Evolutionary conservation across 805 yeast genomes (phyloP).

Genomic region (Zygosaccharomyces siamensis): DNA sequence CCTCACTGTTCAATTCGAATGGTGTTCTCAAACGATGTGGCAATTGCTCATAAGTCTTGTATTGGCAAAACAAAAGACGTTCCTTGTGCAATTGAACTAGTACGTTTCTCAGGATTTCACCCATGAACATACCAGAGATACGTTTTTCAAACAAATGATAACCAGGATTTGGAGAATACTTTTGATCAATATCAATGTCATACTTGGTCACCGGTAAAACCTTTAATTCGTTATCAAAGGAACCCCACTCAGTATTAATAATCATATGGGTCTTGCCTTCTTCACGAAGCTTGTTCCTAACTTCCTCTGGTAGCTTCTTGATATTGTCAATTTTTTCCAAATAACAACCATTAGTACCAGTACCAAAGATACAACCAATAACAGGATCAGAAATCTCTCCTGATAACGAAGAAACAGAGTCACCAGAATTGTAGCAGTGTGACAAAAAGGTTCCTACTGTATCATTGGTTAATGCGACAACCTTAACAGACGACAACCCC

Average conservation of each 20-base stretch:
- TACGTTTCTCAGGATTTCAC: slow-evolving; percentile 77
- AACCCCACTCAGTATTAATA: slow-evolving; percentile 96
- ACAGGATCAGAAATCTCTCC: slow-evolving; percentile 69
- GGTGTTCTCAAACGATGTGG: slow-evolving; percentile 67
- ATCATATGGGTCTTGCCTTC: slow-evolving; percentile 67
- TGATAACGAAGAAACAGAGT: slow-evolving; percentile 41
- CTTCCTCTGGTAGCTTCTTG: slow-evolving; percentile 58
- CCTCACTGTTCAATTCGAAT: slow-evolving; percentile 76
- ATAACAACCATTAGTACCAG: slow-evolving; percentile 97
- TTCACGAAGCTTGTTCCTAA: slow-evolving; percentile 36
- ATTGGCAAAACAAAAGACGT: slow-evolving; percentile 56
- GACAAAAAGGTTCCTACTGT: slow-evolving; percentile 92
- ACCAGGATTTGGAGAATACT: slow-evolving; percentile 71
- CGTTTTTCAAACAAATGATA: slow-evolving; percentile 91
- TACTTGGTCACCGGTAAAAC: slow-evolving; percentile 73
- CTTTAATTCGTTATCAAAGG: slow-evolving; percentile 79
- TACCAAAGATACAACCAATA: slow-evolving; percentile 90
- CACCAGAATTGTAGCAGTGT: slow-evolving; percentile 67
- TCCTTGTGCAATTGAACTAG: slow-evolving; percentile 61
- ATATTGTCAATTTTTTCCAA: slow-evolving; percentile 71
- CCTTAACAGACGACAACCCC: slow-evolving; percentile 54
- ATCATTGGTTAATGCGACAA: slow-evolving; percentile 90
- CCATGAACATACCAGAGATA: slow-evolving; percentile 87
- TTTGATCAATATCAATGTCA: slow-evolving; percentile 64
- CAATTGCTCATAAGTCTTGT: slow-evolving; percentile 36